Evolutionary conservation across 805 yeast genomes (phyloP), one percentile per base, ranked within the genome.

Genomic region (Huiozyma sinensis): DNA sequence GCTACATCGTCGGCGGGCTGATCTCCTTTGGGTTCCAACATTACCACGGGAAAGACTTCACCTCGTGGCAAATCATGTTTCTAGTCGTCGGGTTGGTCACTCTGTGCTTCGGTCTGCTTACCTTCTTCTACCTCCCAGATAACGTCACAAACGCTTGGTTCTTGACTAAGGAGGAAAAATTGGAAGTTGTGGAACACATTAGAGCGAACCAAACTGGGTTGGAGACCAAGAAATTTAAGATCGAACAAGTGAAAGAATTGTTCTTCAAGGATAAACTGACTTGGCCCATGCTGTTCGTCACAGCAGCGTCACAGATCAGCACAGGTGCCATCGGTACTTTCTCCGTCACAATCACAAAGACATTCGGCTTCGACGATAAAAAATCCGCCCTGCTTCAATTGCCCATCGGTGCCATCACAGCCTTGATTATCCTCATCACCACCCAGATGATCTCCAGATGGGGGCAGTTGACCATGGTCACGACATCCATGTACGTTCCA

Each of bases 1-100:
- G 71, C 36, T 68, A 67, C 31, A 65, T 71, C 7, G 52, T 71
- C 30, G 75, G 76, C 46, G 75, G 75, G 3, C 41, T 70, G 24
- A 56, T 71, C 10, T 68, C 75, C 0, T 76, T 69, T 58, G 79
- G 70, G 0, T 77, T 78, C 55, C 77, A 74, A 51, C 77, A 73
- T 50, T 70, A 77, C 24, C 56, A 60, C 39, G 65, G 64, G 29
- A 64, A 68, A 10, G 42, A 45, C 3, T 66, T 76, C 44, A 57
- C 67, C 28, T 70, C 79, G n/a, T 78, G 83, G 83, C 80, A 76
- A 57, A 75, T 77, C 39, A 70, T 77, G 61, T 78, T 76, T 56
- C 53, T 77, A 12, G 69, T 75, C 4, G 72, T 77, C 54, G 84
- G 84, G 7, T 40, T 73, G 2, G 53, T 75, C 11, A 78, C 83